Base-by-base conservation (phyloP, 805 yeast genomes). In the Cyberlindnera mycetangii region DNA sequence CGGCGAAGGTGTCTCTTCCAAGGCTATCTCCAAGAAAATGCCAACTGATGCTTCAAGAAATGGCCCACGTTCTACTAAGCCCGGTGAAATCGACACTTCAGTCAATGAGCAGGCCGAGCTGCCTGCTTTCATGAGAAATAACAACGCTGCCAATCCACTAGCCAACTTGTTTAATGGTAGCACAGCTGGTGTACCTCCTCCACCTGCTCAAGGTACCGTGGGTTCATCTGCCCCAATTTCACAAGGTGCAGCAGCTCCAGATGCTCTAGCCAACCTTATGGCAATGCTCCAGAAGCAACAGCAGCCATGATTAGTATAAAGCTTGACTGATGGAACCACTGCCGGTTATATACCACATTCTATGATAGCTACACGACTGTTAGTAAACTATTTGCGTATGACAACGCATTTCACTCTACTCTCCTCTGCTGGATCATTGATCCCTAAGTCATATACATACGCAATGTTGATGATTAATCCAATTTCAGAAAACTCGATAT, bases 1-100 rank as follows among this genome's bases (percentile, higher is more conserved):
- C 43, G 98, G 98, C 40, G 81, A 88, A 38, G 97, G 97, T 50
- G 86, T 88, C 39, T 84, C 96, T 1, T 87, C 96, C 4, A 90
- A 90, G 65, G 89, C 96, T 16, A 88, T 88, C 66, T 84, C 95
- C 10, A 82, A 81, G 67, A 86, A 88, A 62, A 86, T 89, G 95
- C 96, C 96, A 15, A 88, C 96, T 5, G 89, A 89, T 64, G 81
- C 88, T 16, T 78, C 89, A 5, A 78, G 86, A 67, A 83, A 84
- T 64, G 96, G 95, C 4, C 95, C 95, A 25, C 81, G 83, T 60
- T 85, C 95, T 3, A 83, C 84, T 44, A 74, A 72, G 54, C 82
- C 83, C 2, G 81, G 81, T 51, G 81, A 75, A 54, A 67, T 75
- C 10, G 66, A 59, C 45, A 61, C 56, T 17, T 50, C 50, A 15